A percentile compares a stretch with the other conserved stretches of the same genome.
Evolutionary conservation across 148 eudicot genomes (phyloP).

Genomic region (Agrostemma githago): DNA sequence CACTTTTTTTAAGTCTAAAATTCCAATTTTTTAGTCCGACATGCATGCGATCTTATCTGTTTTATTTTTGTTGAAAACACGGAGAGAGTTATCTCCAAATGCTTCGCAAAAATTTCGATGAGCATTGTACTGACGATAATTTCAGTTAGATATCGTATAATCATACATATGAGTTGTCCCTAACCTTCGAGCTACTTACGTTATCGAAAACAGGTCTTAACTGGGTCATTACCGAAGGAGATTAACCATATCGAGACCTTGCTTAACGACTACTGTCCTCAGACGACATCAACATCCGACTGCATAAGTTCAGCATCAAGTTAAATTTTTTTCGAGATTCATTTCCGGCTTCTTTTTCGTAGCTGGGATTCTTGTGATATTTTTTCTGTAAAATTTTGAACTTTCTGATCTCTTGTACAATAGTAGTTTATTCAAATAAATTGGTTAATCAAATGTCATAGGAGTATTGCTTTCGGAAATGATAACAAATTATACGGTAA

Average conservation of each 20-base stretch:
- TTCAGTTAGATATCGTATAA: background rate
- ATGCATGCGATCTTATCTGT: background rate
- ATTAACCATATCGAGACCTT: conserved; percentile 65
- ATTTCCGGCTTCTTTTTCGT: background rate
- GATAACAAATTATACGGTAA: too few relatives aligned
- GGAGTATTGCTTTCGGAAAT: too few relatives aligned
- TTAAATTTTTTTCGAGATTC: conserved; percentile 11
- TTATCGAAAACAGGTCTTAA: conserved; percentile 57
- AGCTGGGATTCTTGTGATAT: background rate
- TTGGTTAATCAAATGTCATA: too few relatives aligned
- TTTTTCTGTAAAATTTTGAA: background rate
- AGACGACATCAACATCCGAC: conserved; percentile 25
- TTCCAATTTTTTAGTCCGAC: too few relatives aligned
- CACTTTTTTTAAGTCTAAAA: too few relatives aligned
- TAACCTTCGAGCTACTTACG: conserved; percentile 15
- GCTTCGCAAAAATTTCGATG: background rate
- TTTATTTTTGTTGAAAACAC: background rate
- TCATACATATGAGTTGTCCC: background rate
- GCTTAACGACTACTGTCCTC: conserved; percentile 52
- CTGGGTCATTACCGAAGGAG: conserved; percentile 85
- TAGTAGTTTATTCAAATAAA: too few relatives aligned
- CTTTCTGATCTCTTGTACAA: too few relatives aligned
- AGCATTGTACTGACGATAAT: background rate
- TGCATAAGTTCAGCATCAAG: conserved; percentile 31
- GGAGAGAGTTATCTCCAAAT: background rate